Evolutionary conservation across 2,329 filamentous ascomycete genomes (phyloP).

Genomic region (Clarireedia sp.): DNA sequence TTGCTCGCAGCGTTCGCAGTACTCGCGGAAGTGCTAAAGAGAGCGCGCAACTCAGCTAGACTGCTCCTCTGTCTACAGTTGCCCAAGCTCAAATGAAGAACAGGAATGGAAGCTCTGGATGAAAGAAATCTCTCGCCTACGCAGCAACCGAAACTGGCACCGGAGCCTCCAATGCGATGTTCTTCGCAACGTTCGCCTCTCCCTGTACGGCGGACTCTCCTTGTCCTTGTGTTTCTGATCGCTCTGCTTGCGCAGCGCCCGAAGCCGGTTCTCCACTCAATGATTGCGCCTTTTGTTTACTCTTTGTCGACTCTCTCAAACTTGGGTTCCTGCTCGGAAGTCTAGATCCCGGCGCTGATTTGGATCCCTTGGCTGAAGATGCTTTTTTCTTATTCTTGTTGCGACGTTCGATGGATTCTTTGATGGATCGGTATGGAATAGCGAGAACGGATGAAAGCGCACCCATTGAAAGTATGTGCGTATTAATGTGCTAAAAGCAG

Average conservation of each 20-base stretch:
- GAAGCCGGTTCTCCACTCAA: conserved; percentile 1
- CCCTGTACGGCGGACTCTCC: not conserved
- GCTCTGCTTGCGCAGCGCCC: not conserved
- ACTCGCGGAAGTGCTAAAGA: conserved; percentile 7
- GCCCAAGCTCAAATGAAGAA: not conserved
- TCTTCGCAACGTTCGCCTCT: not conserved
- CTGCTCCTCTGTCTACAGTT: not conserved
- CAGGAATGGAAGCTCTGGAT: not conserved
- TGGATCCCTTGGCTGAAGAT: not conserved
- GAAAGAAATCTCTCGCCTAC: not conserved
- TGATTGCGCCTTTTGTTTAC: conserved; percentile 3
- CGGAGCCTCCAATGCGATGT: not conserved
- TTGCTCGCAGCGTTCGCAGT: not conserved
- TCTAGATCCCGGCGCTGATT: not conserved
- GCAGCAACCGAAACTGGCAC: not conserved
- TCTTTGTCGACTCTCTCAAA: not conserved
- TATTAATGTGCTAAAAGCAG: not conserved
- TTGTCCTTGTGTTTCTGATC: not conserved
- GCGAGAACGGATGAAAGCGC: conserved; percentile 15
- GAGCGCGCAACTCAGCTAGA: conserved; percentile 10
- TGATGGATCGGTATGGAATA: conserved; percentile 8
- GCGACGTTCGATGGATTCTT: conserved; percentile 7
- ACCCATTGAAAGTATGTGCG: conserved; percentile 15
- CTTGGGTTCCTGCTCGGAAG: not conserved
- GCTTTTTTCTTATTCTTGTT: not conserved